Evolutionary conservation across 257 asterid species (phyloP).

Genomic region (Capsicum rhomboideum): DNA sequence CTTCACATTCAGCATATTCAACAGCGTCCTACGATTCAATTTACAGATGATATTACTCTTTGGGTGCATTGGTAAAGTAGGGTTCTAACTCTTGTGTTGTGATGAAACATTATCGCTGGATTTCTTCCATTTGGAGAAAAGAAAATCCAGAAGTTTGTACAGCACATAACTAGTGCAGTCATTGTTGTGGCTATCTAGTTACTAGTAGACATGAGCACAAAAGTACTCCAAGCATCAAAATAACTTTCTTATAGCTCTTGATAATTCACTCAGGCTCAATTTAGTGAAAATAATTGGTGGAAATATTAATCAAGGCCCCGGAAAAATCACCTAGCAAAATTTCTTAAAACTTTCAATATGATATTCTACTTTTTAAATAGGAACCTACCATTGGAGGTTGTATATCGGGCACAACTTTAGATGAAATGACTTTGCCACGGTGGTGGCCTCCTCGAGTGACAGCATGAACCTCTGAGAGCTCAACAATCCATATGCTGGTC

Average conservation of each 20-base stretch:
- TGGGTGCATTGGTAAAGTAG: neutral
- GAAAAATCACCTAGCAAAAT: neutral
- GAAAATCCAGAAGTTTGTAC: neutral
- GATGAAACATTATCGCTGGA: neutral
- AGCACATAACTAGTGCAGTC: neutral
- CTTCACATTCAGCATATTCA: slow-evolving; percentile 30
- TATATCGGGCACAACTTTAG: slow-evolving; percentile 20
- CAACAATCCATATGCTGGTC: slow-evolving; percentile 27
- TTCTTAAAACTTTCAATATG: neutral
- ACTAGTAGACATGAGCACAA: neutral
- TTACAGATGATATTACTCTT: neutral
- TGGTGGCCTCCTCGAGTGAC: slow-evolving; percentile 29
- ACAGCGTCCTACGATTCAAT: slow-evolving; percentile 13
- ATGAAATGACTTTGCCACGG: slow-evolving; percentile 24
- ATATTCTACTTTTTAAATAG: neutral
- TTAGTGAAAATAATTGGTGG: neutral
- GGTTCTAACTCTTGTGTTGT: neutral
- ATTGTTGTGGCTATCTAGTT: neutral
- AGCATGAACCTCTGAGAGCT: slow-evolving; percentile 25
- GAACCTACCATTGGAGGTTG: slow-evolving; percentile 22
- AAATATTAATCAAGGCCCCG: neutral
- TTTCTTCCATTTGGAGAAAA: neutral
- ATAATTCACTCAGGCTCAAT: neutral
- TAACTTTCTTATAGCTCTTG: neutral
- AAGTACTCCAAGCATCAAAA: neutral